Conservation (phyloP, 805 yeast species). For the Hanseniaspora vineae region DNA sequence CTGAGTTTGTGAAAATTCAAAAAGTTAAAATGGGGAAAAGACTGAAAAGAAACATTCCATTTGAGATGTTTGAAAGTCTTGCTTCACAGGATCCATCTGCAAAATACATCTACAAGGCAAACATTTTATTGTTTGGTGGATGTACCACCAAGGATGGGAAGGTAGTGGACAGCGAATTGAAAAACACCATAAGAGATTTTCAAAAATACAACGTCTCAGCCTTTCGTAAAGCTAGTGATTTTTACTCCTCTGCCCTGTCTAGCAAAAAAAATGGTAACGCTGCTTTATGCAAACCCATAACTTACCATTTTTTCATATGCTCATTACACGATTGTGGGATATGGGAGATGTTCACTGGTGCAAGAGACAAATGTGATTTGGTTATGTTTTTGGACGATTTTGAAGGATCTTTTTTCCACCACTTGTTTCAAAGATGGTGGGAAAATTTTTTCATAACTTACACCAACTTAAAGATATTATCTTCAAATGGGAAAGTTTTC, state of each 20-base stretch:
- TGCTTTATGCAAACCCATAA: not conserved
- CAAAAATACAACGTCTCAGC: not conserved
- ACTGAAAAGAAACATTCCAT: conserved; percentile 2
- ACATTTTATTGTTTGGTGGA: conserved; percentile 2
- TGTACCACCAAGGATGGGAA: conserved; percentile 4
- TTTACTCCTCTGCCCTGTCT: not conserved
- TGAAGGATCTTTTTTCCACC: not conserved
- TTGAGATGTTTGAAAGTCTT: not conserved
- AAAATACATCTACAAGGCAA: not conserved
- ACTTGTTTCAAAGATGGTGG: not conserved
- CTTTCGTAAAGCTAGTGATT: not conserved
- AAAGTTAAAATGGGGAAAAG: conserved; percentile 1
- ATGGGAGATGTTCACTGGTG: not conserved
- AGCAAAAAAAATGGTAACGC: too few relatives aligned
- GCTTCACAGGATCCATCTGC: not conserved
- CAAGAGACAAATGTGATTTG: not conserved
- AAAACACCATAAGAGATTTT: conserved; percentile 4
- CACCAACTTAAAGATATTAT: not conserved
- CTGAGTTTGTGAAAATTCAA: not conserved
- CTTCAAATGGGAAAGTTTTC: not conserved
- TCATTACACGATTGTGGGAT: not conserved
- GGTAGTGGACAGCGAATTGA: conserved; percentile 1
- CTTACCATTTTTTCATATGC: not conserved
- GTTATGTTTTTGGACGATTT: not conserved
- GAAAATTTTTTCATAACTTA: not conserved